phyloP scores from a whole-genome alignment of 139 green algal species.

The Mychonastes homosphaera region DNA sequence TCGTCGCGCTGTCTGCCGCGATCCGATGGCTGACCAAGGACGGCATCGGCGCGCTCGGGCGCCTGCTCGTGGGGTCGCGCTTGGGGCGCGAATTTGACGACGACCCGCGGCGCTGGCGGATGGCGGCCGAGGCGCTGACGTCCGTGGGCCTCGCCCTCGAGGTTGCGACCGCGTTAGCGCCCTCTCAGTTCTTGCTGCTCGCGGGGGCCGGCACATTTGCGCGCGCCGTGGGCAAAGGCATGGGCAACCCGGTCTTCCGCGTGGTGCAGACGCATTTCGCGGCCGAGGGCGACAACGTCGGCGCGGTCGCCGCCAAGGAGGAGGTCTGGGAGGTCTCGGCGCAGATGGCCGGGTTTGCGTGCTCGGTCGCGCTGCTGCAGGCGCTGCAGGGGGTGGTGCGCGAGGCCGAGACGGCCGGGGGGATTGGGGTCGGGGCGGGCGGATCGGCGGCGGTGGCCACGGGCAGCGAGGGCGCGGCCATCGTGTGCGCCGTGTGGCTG shows the following conservation, averaged over 20 bases:
- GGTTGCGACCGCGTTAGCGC: conserved; percentile 58
- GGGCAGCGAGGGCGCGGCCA: conserved; percentile 18
- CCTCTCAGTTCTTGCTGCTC: conserved; percentile 65
- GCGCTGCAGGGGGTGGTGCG: conserved; percentile 18
- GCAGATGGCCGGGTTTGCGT: conserved; percentile 55
- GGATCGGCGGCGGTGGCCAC: neutral
- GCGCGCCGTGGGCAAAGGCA: conserved; percentile 61
- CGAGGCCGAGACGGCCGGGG: neutral
- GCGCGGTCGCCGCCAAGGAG: conserved; percentile 80
- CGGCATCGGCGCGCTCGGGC: conserved; percentile 56
- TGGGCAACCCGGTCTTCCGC: conserved; percentile 69
- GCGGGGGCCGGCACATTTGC: conserved; percentile 57
- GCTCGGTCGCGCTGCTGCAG: conserved; percentile 50
- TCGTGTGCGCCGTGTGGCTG: conserved; percentile 46
- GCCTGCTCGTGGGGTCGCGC: conserved; percentile 43
- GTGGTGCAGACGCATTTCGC: conserved; percentile 73
- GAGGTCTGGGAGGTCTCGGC: conserved; percentile 69
- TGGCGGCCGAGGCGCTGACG: conserved; percentile 49
- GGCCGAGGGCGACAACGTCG: conserved; percentile 60
- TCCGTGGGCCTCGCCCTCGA: conserved; percentile 59
- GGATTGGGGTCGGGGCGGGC: neutral
- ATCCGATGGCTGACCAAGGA: conserved; percentile 73
- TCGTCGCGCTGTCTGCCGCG: conserved; percentile 38
- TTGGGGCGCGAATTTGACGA: conserved; percentile 64
- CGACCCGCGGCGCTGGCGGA: conserved; percentile 53